Evolutionary conservation across 164 flowering plant species (phyloP).

Genomic region (Tetracentron sinense): DNA sequence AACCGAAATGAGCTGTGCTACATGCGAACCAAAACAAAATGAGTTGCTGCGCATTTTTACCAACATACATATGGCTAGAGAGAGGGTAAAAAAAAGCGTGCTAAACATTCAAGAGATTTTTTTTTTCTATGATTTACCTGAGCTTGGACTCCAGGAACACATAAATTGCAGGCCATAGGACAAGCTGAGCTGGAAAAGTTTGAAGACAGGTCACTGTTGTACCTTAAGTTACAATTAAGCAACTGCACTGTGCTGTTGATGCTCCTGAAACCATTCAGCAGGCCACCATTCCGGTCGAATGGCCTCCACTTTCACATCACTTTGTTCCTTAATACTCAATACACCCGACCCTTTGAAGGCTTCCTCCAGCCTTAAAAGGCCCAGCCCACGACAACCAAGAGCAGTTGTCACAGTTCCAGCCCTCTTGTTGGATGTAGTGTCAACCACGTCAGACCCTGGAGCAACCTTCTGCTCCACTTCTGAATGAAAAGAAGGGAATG

Average conservation of each 20-base stretch:
- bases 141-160: too few species aligned
- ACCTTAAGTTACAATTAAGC: constrained; percentile 22
- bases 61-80: too few species aligned
- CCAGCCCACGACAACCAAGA: constrained; percentile 69
- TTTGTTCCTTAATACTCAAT: constrained; percentile 48
- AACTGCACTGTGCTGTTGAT: constrained; percentile 36
- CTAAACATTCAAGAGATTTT: too few species aligned
- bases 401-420: constrained; percentile 67
- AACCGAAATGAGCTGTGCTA: too few species aligned
- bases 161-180: too few species aligned
- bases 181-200: too few species aligned
- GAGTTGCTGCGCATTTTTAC: too few species aligned
- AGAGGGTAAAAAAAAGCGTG: too few species aligned
- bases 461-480: constrained; percentile 56
- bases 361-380: constrained; percentile 69
- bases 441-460: constrained; percentile 59
- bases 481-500: constrained; percentile 18
- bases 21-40: too few species aligned
- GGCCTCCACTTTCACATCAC: constrained; percentile 53
- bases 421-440: constrained; percentile 51
- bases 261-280: constrained; percentile 58
- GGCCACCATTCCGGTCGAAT: constrained; percentile 95
- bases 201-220: too few species aligned
- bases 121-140: too few species aligned
- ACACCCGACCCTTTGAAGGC: constrained; percentile 48